Conservation (phyloP, 306 rosid species). For the Ceratonia siliqua region DNA sequence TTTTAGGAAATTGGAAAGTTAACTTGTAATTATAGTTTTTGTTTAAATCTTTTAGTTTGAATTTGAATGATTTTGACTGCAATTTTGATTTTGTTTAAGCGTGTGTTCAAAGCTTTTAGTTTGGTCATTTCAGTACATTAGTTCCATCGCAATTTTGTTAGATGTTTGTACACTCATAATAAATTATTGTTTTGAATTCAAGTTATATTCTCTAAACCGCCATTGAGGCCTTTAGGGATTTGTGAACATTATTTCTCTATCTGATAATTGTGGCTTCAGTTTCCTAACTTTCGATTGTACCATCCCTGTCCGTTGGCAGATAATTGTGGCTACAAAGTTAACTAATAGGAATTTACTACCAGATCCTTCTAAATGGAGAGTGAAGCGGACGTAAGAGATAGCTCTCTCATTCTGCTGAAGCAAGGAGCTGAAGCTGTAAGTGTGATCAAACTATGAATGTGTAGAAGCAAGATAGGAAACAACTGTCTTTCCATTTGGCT, state of each 20-base stretch:
- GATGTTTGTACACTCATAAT: background rate
- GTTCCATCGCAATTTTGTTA: background rate
- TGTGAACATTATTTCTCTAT: background rate
- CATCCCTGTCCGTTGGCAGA: background rate
- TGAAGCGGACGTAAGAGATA: conserved; percentile 22
- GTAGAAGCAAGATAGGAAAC: background rate
- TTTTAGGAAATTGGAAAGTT: background rate
- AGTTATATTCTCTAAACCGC: background rate
- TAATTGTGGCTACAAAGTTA: background rate
- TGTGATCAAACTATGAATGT: conserved; percentile 13
- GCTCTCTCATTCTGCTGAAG: conserved; percentile 48
- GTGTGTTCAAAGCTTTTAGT: too few species aligned
- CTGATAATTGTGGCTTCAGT: background rate
- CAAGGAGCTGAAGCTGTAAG: conserved; percentile 78
- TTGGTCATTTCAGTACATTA: background rate
- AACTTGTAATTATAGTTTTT: background rate
- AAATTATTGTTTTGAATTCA: background rate
- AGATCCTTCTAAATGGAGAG: conserved; percentile 37
- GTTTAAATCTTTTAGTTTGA: background rate
- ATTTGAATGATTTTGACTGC: background rate
- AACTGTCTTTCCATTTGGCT: background rate
- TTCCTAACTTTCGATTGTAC: background rate
- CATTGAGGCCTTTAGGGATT: background rate
- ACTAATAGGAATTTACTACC: background rate
- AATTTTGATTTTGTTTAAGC: background rate